Conservation (phyloP, 257 asterid species). For the Solanum boliviense region DNA sequence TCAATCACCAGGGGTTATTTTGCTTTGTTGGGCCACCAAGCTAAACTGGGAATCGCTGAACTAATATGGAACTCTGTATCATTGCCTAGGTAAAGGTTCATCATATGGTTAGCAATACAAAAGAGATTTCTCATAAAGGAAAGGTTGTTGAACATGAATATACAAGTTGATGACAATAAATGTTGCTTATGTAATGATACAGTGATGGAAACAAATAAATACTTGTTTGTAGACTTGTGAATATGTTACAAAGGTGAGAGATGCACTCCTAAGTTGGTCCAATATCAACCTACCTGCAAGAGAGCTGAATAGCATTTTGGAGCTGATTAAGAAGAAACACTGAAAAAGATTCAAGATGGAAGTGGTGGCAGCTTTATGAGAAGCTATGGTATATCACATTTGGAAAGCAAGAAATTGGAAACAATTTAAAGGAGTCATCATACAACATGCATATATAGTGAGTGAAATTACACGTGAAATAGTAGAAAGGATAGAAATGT, state of each 20-base stretch:
- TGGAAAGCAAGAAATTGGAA: too few species aligned
- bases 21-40: not conserved
- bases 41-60: not conserved
- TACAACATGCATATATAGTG: too few species aligned
- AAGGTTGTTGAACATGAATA: not conserved
- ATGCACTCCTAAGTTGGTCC: not conserved
- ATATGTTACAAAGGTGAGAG: not conserved
- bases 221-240: not conserved
- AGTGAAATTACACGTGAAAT: too few species aligned
- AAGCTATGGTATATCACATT: too few species aligned
- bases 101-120: not conserved
- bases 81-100: not conserved
- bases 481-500: too few species aligned
- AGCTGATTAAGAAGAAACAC: too few species aligned
- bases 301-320: too few species aligned
- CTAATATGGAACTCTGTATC: not conserved
- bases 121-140: not conserved
- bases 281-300: not conserved
- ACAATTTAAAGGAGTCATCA: too few species aligned
- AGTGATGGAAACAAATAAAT: too few species aligned
- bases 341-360: too few species aligned
- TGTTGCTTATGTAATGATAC: not conserved
- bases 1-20: not conserved
- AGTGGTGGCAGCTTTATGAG: too few species aligned
- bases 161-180: not conserved